A percentile compares a stretch with the other conserved stretches of the same genome.
These are phyloP conservation scores for Colletotrichum sp. DNA, from an alignment of 2,329 filamentous ascomycete genomes.

Conservation along the genomic window DNA sequence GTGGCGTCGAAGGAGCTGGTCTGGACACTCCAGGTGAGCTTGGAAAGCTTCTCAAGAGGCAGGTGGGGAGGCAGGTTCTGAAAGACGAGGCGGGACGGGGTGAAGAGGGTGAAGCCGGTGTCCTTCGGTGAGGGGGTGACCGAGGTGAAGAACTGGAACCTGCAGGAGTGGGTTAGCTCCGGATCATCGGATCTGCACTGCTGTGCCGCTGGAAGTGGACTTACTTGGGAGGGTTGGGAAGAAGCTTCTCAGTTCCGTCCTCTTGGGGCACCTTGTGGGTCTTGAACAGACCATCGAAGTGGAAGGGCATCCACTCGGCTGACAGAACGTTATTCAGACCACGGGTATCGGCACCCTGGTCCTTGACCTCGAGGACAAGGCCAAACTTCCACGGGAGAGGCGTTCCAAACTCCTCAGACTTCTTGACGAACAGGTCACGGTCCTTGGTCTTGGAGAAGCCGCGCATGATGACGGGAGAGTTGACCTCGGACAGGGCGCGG, in stretches of 20 bases:
- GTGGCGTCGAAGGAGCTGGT: conserved; percentile 53
- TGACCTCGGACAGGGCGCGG: conserved; percentile 49
- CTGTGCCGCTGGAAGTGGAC: conserved; percentile 6
- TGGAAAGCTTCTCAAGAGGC: conserved; percentile 38
- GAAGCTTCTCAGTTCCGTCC: conserved; percentile 42
- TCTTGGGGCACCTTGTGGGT: conserved; percentile 44
- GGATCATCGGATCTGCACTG: neutral
- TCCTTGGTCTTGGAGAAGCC: conserved; percentile 53
- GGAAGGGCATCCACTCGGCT: conserved; percentile 61
- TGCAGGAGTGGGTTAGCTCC: conserved; percentile 16
- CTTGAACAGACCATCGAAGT: conserved; percentile 64
- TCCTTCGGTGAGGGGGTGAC: conserved; percentile 51
- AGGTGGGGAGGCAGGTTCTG: conserved; percentile 45
- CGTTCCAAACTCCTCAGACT: conserved; percentile 51
- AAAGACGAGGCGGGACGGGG: conserved; percentile 55
- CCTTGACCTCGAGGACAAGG: conserved; percentile 55
- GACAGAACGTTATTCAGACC: conserved; percentile 59
- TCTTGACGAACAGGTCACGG: conserved; percentile 48
- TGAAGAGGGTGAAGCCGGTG: conserved; percentile 60
- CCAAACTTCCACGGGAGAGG: conserved; percentile 60
- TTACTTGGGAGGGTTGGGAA: conserved; percentile 49
- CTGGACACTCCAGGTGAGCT: conserved; percentile 52
- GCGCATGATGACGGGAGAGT: conserved; percentile 59
- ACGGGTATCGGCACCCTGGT: conserved; percentile 45
- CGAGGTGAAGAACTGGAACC: conserved; percentile 59